Conservation (phyloP, 75 land plant species). For the Cryptomeria japonica region DNA sequence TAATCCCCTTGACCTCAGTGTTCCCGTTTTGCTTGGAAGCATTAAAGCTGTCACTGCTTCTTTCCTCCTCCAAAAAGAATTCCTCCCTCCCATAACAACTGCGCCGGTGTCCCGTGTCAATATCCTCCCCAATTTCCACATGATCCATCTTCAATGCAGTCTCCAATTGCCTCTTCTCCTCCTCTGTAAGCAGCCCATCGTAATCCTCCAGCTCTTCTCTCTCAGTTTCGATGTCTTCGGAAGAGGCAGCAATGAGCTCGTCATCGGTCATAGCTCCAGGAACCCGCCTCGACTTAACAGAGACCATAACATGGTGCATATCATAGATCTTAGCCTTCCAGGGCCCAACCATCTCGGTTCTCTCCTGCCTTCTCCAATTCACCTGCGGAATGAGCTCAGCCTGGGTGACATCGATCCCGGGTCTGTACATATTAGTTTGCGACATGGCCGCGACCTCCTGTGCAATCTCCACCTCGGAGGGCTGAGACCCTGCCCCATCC, state of each 20-base stretch:
- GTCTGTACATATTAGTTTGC: conserved; percentile 79
- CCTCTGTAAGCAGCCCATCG: conserved; percentile 54
- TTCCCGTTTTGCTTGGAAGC: conserved; percentile 3
- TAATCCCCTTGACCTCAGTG: not conserved
- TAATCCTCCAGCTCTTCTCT: conserved; percentile 49
- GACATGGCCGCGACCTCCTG: conserved; percentile 82
- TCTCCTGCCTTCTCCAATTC: conserved; percentile 86
- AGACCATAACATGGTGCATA: conserved; percentile 83
- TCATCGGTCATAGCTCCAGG: conserved; percentile 86
- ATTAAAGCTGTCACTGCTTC: not conserved
- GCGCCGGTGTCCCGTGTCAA: conserved; percentile 7
- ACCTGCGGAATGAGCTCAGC: conserved; percentile 75
- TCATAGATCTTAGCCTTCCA: conserved; percentile 88
- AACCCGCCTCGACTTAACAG: conserved; percentile 75
- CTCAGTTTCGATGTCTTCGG: conserved; percentile 48
- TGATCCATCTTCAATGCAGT: conserved; percentile 61
- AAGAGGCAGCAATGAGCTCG: conserved; percentile 50
- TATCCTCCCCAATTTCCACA: conserved; percentile 26
- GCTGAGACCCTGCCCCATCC: conserved; percentile 77
- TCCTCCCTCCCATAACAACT: conserved; percentile 18
- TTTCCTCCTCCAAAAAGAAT: conserved; percentile 2
- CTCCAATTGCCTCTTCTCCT: conserved; percentile 67
- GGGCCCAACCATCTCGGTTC: conserved; percentile 67
- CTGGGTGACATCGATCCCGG: conserved; percentile 86
- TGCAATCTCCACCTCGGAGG: conserved; percentile 61